Evolutionary conservation across 441 rosid species (phyloP).

Genomic region (Melianthus villosus): DNA sequence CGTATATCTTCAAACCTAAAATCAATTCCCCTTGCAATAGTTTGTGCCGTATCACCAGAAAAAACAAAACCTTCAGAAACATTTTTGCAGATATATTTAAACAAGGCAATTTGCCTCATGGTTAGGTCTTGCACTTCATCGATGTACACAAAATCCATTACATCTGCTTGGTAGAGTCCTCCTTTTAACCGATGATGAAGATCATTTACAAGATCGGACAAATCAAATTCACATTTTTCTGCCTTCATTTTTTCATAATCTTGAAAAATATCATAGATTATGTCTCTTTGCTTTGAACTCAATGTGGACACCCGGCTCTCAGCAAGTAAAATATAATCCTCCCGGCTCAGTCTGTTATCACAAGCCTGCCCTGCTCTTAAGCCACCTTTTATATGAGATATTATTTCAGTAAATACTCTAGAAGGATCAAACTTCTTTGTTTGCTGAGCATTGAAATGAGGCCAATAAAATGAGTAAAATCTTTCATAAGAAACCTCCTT

Average conservation of each 20-base stretch:
- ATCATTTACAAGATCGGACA: conserved; percentile 38
- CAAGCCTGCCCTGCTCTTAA: conserved; percentile 8
- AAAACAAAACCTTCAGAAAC: conserved; percentile 34
- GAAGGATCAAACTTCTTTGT: conserved; percentile 32
- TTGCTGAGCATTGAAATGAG: conserved; percentile 21
- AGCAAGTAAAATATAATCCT: conserved; percentile 21
- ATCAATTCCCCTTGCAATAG: conserved; percentile 22
- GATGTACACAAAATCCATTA: conserved; percentile 33
- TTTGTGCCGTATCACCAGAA: conserved; percentile 39
- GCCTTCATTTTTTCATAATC: conserved; percentile 34
- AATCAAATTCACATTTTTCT: conserved; percentile 29
- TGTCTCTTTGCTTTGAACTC: conserved; percentile 13
- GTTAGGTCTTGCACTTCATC: conserved; percentile 61
- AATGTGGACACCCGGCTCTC: conserved; percentile 21
- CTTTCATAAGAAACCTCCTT: conserved; percentile 33
- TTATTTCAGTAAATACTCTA: conserved; percentile 35
- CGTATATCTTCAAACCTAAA: conserved; percentile 23
- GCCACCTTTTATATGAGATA: conserved; percentile 43
- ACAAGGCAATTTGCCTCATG: conserved; percentile 35
- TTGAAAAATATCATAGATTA: conserved; percentile 22
- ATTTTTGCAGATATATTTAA: conserved; percentile 27
- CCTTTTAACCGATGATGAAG: conserved; percentile 25
- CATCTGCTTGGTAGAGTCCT: conserved; percentile 13
- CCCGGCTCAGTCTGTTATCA: conserved; percentile 17
- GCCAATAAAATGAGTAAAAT: conserved; percentile 35